Conservation (phyloP, 2,329 filamentous ascomycete genomes). For the Seiridium unicorne region DNA sequence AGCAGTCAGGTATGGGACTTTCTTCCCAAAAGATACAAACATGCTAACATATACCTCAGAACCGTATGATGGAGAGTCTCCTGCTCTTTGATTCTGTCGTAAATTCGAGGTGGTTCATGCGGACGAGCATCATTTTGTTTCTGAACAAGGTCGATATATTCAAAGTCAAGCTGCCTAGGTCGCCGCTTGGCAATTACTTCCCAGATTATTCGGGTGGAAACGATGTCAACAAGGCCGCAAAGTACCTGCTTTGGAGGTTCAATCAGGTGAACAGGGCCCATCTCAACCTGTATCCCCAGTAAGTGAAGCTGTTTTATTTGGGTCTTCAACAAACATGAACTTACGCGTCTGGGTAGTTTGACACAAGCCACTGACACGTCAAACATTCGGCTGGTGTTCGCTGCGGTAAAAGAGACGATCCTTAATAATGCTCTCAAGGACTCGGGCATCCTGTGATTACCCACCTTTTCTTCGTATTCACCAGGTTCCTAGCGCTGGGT, state of each 20-base stretch:
- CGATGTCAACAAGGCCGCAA: conserved; percentile 96
- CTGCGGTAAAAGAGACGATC: conserved; percentile 97
- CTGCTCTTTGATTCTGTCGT: conserved; percentile 97
- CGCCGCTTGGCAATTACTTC: conserved; percentile 91
- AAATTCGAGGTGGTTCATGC: conserved; percentile 98
- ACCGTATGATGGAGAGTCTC: conserved; percentile 99
- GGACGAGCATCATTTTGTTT: conserved; percentile 97
- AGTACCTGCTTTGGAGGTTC: conserved; percentile 97
- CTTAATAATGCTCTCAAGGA: conserved; percentile 97
- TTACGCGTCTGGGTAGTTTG: conserved; percentile 54
- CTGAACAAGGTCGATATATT: conserved; percentile 99
- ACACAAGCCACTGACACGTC: conserved; percentile 99
- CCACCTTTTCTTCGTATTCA: conserved; percentile 9
- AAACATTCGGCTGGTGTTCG: conserved; percentile 96
- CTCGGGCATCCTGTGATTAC: conserved; percentile 81
- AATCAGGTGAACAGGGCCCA: conserved; percentile 98
- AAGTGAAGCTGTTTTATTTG: conserved; percentile 39
- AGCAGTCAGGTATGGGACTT: conserved; percentile 77
- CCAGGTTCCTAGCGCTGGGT: conserved; percentile 11
- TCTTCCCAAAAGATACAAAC: not conserved
- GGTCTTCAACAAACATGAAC: not conserved
- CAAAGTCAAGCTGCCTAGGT: conserved; percentile 87
- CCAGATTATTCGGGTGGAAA: conserved; percentile 97
- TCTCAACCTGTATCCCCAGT: conserved; percentile 97
- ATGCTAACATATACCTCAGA: conserved; percentile 49